Percentiles rank a stretch among this genome's conserved stretches.
phyloP scores from a whole-genome alignment of 2,329 filamentous ascomycete genomes.

The Dactylonectria estremocensis region DNA sequence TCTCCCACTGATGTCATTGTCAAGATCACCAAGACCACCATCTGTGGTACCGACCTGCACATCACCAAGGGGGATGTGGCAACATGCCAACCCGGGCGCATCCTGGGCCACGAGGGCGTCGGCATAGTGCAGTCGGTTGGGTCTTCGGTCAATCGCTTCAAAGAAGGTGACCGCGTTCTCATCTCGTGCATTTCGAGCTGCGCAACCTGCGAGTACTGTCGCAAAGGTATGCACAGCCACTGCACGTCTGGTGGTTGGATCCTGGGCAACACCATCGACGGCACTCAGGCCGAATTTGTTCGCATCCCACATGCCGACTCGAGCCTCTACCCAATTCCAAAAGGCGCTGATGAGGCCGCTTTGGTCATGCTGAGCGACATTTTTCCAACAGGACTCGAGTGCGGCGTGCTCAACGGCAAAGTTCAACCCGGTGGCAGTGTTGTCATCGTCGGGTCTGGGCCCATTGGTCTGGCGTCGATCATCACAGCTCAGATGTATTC shows the following conservation, averaged over 20 bases:
- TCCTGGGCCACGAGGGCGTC: slow-evolving; percentile 69
- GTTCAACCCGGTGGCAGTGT: slow-evolving; percentile 67
- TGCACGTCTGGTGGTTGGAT: slow-evolving; percentile 70
- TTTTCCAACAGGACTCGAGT: slow-evolving; percentile 70
- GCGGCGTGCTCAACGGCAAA: slow-evolving; percentile 66
- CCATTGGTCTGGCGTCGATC: slow-evolving; percentile 69
- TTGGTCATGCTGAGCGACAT: slow-evolving; percentile 70
- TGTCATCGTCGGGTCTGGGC: slow-evolving; percentile 69
- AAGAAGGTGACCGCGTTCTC: slow-evolving; percentile 66
- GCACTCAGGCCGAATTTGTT: slow-evolving; percentile 71
- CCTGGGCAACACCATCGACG: slow-evolving; percentile 67
- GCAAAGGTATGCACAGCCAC: slow-evolving; percentile 65
- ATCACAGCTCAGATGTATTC: slow-evolving; percentile 70
- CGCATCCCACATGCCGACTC: slow-evolving; percentile 66
- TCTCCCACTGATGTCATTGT: slow-evolving; percentile 65
- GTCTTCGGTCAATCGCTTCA: slow-evolving; percentile 61
- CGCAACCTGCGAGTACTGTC: slow-evolving; percentile 66
- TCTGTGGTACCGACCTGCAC: slow-evolving; percentile 71
- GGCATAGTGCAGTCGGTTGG: slow-evolving; percentile 64
- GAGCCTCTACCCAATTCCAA: slow-evolving; percentile 62
- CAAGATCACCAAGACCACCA: slow-evolving; percentile 63
- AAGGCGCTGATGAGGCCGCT: slow-evolving; percentile 57
- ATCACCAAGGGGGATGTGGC: slow-evolving; percentile 69
- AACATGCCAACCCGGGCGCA: slow-evolving; percentile 59
- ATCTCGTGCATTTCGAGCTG: slow-evolving; percentile 68